Percentiles rank a stretch among this genome's conserved stretches.
These are phyloP conservation scores for Cryptococcus sp. DNA, from an alignment of 1,284 basidiomycete species.

Conservation along the genomic window DNA sequence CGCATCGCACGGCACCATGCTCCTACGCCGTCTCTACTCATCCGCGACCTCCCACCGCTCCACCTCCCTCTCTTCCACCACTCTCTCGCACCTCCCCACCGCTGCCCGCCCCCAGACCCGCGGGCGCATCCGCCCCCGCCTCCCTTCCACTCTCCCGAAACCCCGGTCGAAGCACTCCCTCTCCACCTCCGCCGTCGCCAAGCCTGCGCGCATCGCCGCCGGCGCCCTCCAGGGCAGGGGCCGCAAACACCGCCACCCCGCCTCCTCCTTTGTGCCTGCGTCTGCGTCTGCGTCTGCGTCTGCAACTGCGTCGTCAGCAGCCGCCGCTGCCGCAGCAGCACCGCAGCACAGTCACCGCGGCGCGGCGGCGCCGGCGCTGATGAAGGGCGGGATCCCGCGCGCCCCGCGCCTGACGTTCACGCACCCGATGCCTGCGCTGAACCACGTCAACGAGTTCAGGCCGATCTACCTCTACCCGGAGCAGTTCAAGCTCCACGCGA, in stretches of 20 bases:
- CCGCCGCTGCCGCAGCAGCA: too few species aligned
- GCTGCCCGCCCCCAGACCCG: conserved; percentile 6
- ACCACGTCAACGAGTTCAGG: conserved; percentile 16
- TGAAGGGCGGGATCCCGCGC: neutral
- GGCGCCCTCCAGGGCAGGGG: neutral
- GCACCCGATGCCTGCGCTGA: conserved; percentile 10
- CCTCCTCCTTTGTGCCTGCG: neutral
- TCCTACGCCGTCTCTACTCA: conserved; percentile 37
- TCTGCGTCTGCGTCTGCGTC: neutral
- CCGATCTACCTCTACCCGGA: conserved; percentile 26
- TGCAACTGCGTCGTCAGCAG: neutral
- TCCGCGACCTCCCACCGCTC: conserved; percentile 18
- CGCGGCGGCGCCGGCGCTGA: neutral
- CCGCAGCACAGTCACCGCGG: neutral
- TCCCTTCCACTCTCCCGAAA: neutral
- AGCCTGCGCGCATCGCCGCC: neutral
- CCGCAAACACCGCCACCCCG: conserved; percentile 2
- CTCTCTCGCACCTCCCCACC: conserved; percentile 1
- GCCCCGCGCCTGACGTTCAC: conserved; percentile 12
- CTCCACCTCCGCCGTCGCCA: neutral
- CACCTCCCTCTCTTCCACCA: neutral
- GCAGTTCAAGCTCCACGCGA: conserved; percentile 28
- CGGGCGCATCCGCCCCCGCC: conserved; percentile 12
- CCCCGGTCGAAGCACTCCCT: neutral
- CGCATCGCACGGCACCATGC: conserved; percentile 16